A percentile compares a stretch with the other conserved stretches of the same genome.
Conservation (phyloP, 495 filamentous ascomycete genomes). For the Aspergillus kassunensis region DNA sequence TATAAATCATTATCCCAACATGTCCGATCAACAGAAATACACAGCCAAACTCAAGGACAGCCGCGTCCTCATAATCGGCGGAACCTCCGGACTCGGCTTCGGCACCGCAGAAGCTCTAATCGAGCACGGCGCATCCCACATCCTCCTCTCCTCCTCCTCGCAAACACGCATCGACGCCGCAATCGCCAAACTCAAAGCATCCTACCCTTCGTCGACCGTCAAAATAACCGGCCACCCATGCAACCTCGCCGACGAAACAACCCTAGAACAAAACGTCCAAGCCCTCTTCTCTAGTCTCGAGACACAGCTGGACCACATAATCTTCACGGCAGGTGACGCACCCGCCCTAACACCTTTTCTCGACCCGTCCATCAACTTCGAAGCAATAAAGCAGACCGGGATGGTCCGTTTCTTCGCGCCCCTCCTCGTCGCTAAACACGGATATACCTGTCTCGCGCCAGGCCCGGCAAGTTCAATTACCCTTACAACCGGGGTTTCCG, state of each 20-base stretch:
- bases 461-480: conserved; percentile 43
- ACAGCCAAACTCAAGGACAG: conserved; percentile 25
- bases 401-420: conserved; percentile 52
- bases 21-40: no score
- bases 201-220: conserved; percentile 29
- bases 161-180: conserved; percentile 35
- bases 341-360: conserved; percentile 30
- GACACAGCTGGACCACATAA: conserved; percentile 52
- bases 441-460: conserved; percentile 35
- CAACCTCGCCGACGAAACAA: conserved; percentile 44
- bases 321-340: conserved; percentile 55
- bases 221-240: conserved; percentile 40
- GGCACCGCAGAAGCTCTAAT: conserved; percentile 49
- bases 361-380: conserved; percentile 14
- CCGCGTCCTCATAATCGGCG: conserved; percentile 52
- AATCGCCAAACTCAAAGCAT: conserved; percentile 30
- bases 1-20: no score
- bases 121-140: conserved; percentile 40
- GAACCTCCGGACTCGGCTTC: conserved; percentile 53
- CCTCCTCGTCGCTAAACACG: conserved; percentile 50
- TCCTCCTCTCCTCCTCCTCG: conserved; percentile 54
- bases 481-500: conserved; percentile 49
- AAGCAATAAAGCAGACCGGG: neutral
- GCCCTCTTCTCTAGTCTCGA: conserved; percentile 38
- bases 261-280: conserved; percentile 43